These are phyloP conservation scores for Podaxis mareebaensis DNA, from an alignment of 768 basidiomycete genomes.

Conservation along the genomic window DNA sequence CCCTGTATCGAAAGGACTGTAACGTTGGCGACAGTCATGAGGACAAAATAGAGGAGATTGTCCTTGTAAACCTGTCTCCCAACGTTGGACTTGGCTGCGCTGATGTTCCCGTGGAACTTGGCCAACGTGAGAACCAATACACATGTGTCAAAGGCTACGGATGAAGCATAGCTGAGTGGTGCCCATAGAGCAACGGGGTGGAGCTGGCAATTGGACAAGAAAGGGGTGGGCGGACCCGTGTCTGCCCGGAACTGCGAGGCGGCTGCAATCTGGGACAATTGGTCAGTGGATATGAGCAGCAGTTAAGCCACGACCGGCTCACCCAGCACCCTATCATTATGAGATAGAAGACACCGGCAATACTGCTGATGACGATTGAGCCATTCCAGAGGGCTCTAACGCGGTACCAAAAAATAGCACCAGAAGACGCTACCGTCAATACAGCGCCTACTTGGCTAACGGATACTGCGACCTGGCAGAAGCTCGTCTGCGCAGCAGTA, in stretches of 20 bases:
- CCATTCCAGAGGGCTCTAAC: slow-evolving; percentile 11
- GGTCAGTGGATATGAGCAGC: background rate
- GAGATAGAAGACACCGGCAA: slow-evolving; percentile 3
- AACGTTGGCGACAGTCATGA: slow-evolving; percentile 4
- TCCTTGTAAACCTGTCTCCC: slow-evolving; percentile 11
- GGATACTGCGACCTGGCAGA: slow-evolving; percentile 3
- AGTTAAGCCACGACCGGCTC: background rate
- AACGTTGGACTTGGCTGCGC: slow-evolving; percentile 3
- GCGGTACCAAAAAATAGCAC: slow-evolving; percentile 10
- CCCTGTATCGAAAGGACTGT: slow-evolving; percentile 7
- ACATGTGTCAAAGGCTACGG: slow-evolving; percentile 10
- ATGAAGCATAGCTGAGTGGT: slow-evolving; percentile 14
- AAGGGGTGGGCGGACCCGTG: slow-evolving; percentile 1
- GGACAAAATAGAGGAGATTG: slow-evolving; percentile 8
- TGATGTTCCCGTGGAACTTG: slow-evolving; percentile 2
- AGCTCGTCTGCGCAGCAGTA: background rate
- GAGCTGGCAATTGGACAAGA: slow-evolving; percentile 9
- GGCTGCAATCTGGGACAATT: background rate
- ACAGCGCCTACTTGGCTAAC: slow-evolving; percentile 5
- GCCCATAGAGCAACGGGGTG: slow-evolving; percentile 1
- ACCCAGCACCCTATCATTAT: slow-evolving; percentile 14
- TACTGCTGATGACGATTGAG: background rate
- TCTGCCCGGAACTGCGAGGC: slow-evolving; percentile 5
- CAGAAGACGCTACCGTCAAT: slow-evolving; percentile 5
- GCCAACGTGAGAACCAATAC: slow-evolving; percentile 4